Percentiles rank a stretch among this genome's conserved stretches.
phyloP scores from a whole-genome alignment of 1,139 yeast genomes.

The Sugiyamaella paludigena region DNA sequence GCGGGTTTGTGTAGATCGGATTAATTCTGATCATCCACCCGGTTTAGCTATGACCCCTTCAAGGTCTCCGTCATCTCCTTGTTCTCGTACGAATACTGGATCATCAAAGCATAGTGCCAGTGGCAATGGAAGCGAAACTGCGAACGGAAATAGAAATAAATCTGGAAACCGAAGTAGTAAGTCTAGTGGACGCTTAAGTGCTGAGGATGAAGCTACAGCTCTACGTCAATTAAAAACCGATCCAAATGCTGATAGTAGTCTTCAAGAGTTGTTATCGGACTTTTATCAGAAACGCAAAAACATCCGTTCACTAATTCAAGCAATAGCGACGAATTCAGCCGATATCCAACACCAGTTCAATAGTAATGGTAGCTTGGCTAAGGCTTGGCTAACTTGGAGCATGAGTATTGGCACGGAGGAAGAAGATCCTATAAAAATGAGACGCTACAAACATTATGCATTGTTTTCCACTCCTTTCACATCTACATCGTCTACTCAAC shows the following conservation, averaged over 20 bases:
- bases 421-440: constrained; percentile 15
- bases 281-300: constrained; percentile 24
- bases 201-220: constrained; percentile 20
- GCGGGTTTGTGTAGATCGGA: constrained; percentile 32
- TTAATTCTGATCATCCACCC: constrained; percentile 24
- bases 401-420: constrained; percentile 18
- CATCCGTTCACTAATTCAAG: constrained; percentile 24
- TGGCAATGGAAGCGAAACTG: background rate
- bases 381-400: constrained; percentile 29
- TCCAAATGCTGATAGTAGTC: constrained; percentile 26
- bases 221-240: constrained; percentile 21
- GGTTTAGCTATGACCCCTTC: too few relatives aligned
- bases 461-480: constrained; percentile 29
- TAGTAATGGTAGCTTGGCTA: constrained; percentile 26
- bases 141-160: background rate
- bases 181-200: background rate
- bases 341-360: constrained; percentile 29
- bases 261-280: constrained; percentile 24
- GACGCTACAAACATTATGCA: constrained; percentile 28
- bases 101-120: background rate
- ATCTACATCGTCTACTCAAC: constrained; percentile 25
- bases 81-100: background rate
- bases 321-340: constrained; percentile 23
- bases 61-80: too few relatives aligned
- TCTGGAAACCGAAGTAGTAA: background rate